A percentile compares a stretch with the other conserved stretches of the same genome.
These are phyloP conservation scores for Talaromyces islandicus DNA, from an alignment of 2,329 filamentous ascomycete genomes.

Conservation along the genomic window DNA sequence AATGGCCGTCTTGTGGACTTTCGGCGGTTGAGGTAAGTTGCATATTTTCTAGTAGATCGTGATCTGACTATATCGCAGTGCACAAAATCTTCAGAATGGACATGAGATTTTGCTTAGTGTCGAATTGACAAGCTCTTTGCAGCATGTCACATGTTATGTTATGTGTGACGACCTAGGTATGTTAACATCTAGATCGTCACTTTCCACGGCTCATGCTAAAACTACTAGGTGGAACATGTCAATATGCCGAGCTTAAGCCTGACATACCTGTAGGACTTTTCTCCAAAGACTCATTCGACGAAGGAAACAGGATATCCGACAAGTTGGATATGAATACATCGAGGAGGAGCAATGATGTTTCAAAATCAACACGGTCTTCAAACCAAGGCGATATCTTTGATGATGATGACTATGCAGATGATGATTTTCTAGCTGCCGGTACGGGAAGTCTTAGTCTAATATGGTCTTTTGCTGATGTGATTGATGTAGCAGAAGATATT, in stretches of 20 bases:
- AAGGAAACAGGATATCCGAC: constrained; percentile 12
- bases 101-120: constrained; percentile 58
- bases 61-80: constrained; percentile 36
- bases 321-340: constrained; percentile 14
- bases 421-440: constrained; percentile 45
- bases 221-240: constrained; percentile 49
- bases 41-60: constrained; percentile 22
- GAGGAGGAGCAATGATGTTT: constrained; percentile 16
- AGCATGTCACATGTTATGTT: constrained; percentile 61
- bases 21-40: constrained; percentile 48
- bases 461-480: background rate
- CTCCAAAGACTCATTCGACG: constrained; percentile 23
- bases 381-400: constrained; percentile 45
- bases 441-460: constrained; percentile 2
- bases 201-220: constrained; percentile 10
- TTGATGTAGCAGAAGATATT: background rate
- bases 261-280: constrained; percentile 42
- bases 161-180: constrained; percentile 79
- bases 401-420: constrained; percentile 48
- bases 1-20: constrained; percentile 67
- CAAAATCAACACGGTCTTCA: constrained; percentile 8
- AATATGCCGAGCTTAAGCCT: constrained; percentile 47
- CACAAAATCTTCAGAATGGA: constrained; percentile 57
- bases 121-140: constrained; percentile 48
- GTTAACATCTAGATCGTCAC: constrained; percentile 5